Conservation (phyloP, 441 rosid species). For the Cnidoscolus chayamansa region DNA sequence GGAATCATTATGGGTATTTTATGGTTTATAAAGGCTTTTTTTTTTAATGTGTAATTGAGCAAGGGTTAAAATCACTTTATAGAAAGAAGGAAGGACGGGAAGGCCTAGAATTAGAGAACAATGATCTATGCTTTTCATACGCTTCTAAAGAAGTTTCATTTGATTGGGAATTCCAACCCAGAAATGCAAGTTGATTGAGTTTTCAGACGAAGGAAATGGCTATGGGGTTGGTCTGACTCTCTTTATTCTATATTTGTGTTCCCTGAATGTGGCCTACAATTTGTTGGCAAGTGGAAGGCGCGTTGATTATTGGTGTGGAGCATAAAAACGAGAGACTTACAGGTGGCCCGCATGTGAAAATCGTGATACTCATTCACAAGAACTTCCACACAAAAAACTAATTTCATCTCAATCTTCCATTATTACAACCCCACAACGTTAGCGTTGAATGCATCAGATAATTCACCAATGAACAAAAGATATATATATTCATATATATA, state of each 20-base stretch:
- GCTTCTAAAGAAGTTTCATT: slow-evolving; percentile 28
- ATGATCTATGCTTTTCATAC: slow-evolving; percentile 33
- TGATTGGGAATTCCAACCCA: background rate
- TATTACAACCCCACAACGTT: no score
- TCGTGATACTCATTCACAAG: background rate
- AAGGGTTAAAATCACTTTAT: slow-evolving; percentile 22
- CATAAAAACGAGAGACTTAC: background rate
- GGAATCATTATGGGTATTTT: no score
- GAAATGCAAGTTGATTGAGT: no score
- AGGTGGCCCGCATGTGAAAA: background rate
- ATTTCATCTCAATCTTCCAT: no score
- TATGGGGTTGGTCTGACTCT: no score
- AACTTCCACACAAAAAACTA: background rate
- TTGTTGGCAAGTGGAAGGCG: background rate
- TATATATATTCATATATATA: background rate
- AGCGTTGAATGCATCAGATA: background rate
- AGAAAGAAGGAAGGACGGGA: slow-evolving; percentile 24
- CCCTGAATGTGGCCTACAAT: no score
- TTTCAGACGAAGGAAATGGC: no score
- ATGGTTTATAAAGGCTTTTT: no score
- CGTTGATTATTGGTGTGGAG: background rate
- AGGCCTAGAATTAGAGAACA: slow-evolving; percentile 29
- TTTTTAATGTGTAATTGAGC: no score
- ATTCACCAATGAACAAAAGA: slow-evolving; percentile 19
- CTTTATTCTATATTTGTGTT: no score